Conservation (phyloP, 805 yeast species). For the Peterozyma toletana region DNA sequence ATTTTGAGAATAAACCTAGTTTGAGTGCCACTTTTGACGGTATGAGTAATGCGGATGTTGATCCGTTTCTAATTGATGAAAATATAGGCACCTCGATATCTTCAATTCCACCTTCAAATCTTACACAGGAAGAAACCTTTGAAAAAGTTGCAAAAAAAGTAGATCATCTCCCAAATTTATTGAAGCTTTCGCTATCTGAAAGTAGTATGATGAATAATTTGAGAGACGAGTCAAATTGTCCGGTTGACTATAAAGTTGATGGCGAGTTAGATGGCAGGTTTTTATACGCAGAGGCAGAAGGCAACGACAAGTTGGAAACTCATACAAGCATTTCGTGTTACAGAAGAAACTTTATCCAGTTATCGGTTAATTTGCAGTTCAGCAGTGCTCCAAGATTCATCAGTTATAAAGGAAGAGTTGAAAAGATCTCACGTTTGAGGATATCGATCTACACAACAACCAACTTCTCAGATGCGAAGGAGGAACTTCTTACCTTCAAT, state of each 20-base stretch:
- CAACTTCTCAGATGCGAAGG: constrained; percentile 21
- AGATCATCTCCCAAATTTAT: constrained; percentile 9
- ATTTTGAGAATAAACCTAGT: no score
- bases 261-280: constrained; percentile 37
- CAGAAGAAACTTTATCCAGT: constrained; percentile 33
- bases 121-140: no score
- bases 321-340: constrained; percentile 26
- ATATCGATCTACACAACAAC: constrained; percentile 30
- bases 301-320: constrained; percentile 25
- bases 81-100: no score
- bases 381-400: not conserved
- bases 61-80: no score
- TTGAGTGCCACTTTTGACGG: no score
- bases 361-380: constrained; percentile 13
- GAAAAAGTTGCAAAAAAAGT: no score
- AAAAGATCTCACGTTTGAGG: constrained; percentile 11
- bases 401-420: not conserved
- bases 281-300: constrained; percentile 25
- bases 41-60: no score
- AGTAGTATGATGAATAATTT: constrained; percentile 8
- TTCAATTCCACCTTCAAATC: no score
- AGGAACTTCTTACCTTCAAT: constrained; percentile 24
- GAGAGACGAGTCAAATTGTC: constrained; percentile 23
- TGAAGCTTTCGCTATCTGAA: constrained; percentile 4
- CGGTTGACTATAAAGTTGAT: constrained; percentile 18